These are phyloP conservation scores for Syzygium jambos DNA, from an alignment of 345 rosid genomes.

Conservation along the genomic window DNA sequence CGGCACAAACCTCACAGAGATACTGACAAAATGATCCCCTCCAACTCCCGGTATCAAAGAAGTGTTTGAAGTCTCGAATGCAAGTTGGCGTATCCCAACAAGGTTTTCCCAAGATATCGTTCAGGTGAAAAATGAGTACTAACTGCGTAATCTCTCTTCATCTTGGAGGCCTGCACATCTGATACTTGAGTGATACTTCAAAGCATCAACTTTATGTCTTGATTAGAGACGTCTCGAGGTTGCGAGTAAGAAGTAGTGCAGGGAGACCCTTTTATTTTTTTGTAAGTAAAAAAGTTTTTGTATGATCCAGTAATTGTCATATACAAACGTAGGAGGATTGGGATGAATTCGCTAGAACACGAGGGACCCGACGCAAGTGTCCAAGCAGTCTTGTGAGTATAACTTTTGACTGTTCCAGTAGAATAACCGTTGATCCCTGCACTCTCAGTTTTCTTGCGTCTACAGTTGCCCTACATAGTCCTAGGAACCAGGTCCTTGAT, in stretches of 20 bases:
- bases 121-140: not conserved
- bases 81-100: not conserved
- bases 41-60: constrained; percentile 32
- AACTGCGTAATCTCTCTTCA: not conserved
- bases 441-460: not conserved
- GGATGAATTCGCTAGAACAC: not conserved
- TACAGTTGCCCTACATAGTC: not conserved
- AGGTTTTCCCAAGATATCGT: not conserved
- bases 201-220: not conserved
- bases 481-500: not conserved
- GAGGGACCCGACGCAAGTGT: not conserved
- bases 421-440: not conserved
- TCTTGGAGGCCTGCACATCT: not conserved
- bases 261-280: not conserved
- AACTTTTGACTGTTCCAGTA: not conserved
- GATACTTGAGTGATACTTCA: not conserved
- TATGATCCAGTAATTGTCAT: not conserved
- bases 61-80: constrained; percentile 20
- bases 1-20: constrained; percentile 18
- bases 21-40: constrained; percentile 4
- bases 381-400: not conserved
- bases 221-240: not conserved
- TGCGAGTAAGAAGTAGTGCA: not conserved
- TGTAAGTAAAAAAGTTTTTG: not conserved
- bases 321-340: not conserved